These are phyloP conservation scores for Daldinia childiae DNA, from an alignment of 495 filamentous ascomycete species.

Conservation along the genomic window DNA sequence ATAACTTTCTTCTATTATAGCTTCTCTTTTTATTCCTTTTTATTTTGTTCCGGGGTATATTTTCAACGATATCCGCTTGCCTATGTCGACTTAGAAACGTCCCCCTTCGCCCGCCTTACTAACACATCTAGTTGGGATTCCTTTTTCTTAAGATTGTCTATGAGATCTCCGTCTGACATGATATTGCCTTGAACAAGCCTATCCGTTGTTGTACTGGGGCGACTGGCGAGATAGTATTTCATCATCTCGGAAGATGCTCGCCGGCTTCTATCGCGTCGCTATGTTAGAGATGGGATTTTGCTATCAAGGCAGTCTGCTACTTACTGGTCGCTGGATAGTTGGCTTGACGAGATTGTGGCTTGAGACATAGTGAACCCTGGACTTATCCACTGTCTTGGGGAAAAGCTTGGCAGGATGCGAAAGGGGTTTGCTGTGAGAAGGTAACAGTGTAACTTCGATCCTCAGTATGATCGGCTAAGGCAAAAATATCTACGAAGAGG, in stretches of 20 bases:
- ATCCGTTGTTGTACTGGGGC: constrained; percentile 36
- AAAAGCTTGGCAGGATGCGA: neutral
- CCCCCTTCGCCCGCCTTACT: constrained; percentile 20
- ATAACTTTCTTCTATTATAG: neutral
- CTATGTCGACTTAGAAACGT: neutral
- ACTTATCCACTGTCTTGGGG: neutral
- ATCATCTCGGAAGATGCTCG: constrained; percentile 29
- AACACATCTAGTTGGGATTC: constrained; percentile 20
- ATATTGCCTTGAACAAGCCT: constrained; percentile 36
- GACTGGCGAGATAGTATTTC: constrained; percentile 33
- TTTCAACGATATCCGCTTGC: neutral
- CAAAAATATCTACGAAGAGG: neutral
- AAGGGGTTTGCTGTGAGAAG: neutral
- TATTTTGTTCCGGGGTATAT: neutral
- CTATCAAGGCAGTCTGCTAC: constrained; percentile 6
- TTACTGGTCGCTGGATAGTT: constrained; percentile 27
- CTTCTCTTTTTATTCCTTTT: neutral
- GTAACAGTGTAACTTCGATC: neutral
- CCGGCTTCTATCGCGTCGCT: neutral
- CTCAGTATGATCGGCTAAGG: neutral
- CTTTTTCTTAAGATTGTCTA: constrained; percentile 9
- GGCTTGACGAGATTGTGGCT: constrained; percentile 10
- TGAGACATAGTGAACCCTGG: constrained; percentile 24
- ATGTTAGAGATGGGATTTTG: neutral
- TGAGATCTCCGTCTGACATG: constrained; percentile 24